Evolutionary conservation across 176 grass and related monocot species (phyloP), one percentile per base, ranked within the genome.

Genomic region (Juncus inflexus): DNA sequence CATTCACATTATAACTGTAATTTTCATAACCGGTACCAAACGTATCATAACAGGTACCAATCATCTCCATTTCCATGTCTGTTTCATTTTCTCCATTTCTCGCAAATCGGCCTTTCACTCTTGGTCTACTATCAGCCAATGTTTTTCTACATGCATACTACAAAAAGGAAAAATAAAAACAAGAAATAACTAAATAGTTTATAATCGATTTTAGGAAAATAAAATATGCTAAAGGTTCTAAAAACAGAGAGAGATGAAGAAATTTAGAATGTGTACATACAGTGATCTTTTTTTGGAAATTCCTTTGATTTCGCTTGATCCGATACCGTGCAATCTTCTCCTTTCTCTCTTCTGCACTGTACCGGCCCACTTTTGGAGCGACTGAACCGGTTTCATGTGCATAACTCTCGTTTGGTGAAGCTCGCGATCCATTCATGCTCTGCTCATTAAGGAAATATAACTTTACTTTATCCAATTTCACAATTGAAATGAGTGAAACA

Each of bases 71-170:
- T 19, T 85, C 87, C 56, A 53, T 65, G 13, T 87, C 87, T 7
- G 37, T 61, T 7, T 90, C 87, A 8, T 64, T 16, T 62, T 96
- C 91, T 63, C 91, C 84, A 62, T 96, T 90, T 49, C 87, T 75
- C 36, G 87, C 91, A 64, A 96, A 96, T 52, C 91, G 67, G 9
- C 91, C 91, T 68, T 86, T 87, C 60, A 96, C 91, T 72, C 91
- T 67, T 54, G 87, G 91, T 35, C 91, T 72, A 74, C 91, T 90
- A 47, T 96, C 87, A 3, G 91, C 91, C 62, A 96, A 69, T 53
- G 87, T 91, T 84, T 96, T 96, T 78, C 91, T 83, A 80, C 91
- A 96, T 66, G 84, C 87, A 65, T 96, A 96, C 91, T 96, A 70
- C 0, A 7, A 2, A 15, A 35, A 63, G 47, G 35, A 61, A 37